Base-by-base conservation (phyloP, 805 yeast genomes). In the Kluyveromyces wickerhamii region DNA sequence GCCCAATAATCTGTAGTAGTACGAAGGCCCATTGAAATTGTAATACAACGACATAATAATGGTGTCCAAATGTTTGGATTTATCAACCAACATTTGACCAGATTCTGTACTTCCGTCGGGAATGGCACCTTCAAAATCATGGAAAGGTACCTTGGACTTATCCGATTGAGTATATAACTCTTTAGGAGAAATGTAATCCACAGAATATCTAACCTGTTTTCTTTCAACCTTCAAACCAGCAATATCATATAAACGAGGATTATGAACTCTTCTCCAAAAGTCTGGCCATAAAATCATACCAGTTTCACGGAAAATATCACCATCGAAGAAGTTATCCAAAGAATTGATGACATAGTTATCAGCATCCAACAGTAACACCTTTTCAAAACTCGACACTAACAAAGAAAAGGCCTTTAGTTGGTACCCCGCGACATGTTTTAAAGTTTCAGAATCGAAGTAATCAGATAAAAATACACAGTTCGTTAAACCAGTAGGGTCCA, bases 261-360 rank as follows among this genome's bases (percentile, higher is more conserved):
- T 72, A 1, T 88, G 82, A 5, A 88, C 76, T 44, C 95, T 69
- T 55, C 79, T 72, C 95, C 95, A 85, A 55, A 77, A 85, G 57
- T 85, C 95, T 2, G 94, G 94, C 89, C 94, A 85, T 17, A 76
- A 54, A 17, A 77, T 59, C 53, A 74, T 58, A 38, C 78, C 74
- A 39, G 65, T 59, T 9, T 66, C 53, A 12, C 49, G 42, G 57
- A 71, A 84, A 1, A 84, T 77, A 29, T 75, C 74, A 9, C 69
- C 57, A 4, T 60, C 61, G 52, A 85, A 80, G 15, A 83, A 51
- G 13, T 56, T 52, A 44, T 77, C 82, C 2, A 89, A 79, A 9
- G 77, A 67, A 46, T 66, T 68, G 3, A 79, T 71, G 0, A 94
- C 87, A 40, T 77, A 68, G 43, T 80, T 77, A 55, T 84, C 94